Conservation (phyloP, 768 basidiomycete species). For the Suillus tomentosus region DNA sequence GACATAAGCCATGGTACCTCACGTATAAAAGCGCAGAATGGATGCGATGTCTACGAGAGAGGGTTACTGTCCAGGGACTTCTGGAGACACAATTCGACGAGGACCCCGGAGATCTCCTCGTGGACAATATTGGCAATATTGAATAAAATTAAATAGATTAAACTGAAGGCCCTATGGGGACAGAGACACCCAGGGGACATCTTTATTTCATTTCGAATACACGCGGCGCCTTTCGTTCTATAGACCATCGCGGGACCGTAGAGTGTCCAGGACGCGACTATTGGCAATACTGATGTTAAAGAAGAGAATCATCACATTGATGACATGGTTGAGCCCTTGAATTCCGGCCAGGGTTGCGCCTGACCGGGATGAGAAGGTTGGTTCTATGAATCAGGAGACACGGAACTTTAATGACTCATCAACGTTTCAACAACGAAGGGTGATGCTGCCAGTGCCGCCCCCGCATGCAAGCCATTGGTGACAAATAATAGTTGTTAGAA, state of each 20-base stretch:
- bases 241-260: slow-evolving; percentile 47
- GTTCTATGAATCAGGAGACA: slow-evolving; percentile 16
- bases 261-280: slow-evolving; percentile 53
- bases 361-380: slow-evolving; percentile 12
- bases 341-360: slow-evolving; percentile 53
- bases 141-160: too few relatives aligned
- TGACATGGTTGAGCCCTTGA: slow-evolving; percentile 59
- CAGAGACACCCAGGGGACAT: too few relatives aligned
- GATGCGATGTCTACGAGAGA: neutral
- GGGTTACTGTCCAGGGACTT: neutral
- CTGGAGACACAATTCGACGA: neutral
- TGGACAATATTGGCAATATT: neutral
- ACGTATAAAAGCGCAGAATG: neutral
- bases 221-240: slow-evolving; percentile 34
- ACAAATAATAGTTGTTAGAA: slow-evolving; percentile 34
- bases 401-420: slow-evolving; percentile 35
- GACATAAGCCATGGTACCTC: slow-evolving; percentile 62
- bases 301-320: slow-evolving; percentile 63
- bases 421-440: slow-evolving; percentile 50
- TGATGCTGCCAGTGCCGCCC: slow-evolving; percentile 31
- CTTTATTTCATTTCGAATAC: slow-evolving; percentile 26
- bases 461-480: slow-evolving; percentile 40
- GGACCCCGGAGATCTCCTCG: slow-evolving; percentile 3
- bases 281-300: slow-evolving; percentile 54
- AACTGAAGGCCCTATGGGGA: too few relatives aligned